phyloP scores from a whole-genome alignment of 2,329 filamentous ascomycete species.

The Cyphellophora attinorum region DNA sequence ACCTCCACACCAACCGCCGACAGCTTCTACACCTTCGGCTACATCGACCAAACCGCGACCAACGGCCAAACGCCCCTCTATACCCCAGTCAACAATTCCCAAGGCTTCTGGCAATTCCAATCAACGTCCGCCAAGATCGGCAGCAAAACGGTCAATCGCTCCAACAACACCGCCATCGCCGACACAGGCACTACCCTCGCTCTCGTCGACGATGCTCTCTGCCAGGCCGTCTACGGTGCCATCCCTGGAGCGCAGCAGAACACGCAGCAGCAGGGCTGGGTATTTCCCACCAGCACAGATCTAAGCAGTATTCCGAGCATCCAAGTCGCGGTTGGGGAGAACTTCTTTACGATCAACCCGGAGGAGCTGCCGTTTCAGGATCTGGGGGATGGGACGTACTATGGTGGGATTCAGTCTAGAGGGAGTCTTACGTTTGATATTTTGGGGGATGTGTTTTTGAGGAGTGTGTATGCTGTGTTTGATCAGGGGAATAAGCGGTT shows the following conservation, averaged over 20 bases:
- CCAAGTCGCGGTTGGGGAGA: constrained; percentile 54
- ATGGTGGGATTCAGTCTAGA: constrained; percentile 57
- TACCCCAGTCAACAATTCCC: constrained; percentile 50
- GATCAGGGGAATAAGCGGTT: constrained; percentile 53
- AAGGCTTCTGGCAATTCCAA: constrained; percentile 60
- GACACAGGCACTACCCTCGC: constrained; percentile 64
- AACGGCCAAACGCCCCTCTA: constrained; percentile 48
- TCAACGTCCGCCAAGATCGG: constrained; percentile 50
- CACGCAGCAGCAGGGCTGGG: constrained; percentile 49
- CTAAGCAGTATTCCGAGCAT: constrained; percentile 49
- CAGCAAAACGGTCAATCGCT: constrained; percentile 40
- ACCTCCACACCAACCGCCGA: too few relatives aligned
- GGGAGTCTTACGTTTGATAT: constrained; percentile 53
- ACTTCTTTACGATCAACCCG: constrained; percentile 51
- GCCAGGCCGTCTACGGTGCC: constrained; percentile 52
- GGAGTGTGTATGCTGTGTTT: constrained; percentile 27
- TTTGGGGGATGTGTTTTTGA: constrained; percentile 31
- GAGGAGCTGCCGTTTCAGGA: constrained; percentile 51
- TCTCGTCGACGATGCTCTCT: constrained; percentile 52
- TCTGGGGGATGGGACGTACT: constrained; percentile 40
- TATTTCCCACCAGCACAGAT: constrained; percentile 48
- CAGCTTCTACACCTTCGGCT: constrained; percentile 65
- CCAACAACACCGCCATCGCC: constrained; percentile 56
- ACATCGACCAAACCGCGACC: constrained; percentile 56
- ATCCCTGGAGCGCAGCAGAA: constrained; percentile 55